Evolutionary conservation across 2,329 filamentous ascomycete species (phyloP).

Genomic region (Pezicula neosporulosa): DNA sequence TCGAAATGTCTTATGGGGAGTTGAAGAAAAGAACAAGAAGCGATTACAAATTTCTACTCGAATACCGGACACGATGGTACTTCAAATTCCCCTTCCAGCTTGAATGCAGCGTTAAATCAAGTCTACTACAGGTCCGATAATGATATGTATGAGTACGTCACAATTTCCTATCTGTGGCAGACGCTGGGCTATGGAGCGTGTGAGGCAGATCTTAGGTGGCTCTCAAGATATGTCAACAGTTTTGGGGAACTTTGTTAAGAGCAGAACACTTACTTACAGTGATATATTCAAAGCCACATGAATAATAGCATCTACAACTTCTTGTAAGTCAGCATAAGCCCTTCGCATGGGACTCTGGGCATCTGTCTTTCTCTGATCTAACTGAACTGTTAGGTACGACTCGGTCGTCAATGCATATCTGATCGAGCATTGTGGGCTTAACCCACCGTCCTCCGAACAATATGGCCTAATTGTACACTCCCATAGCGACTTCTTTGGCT

Average conservation of each 20-base stretch:
- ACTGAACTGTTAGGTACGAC: constrained; percentile 60
- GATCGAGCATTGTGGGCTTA: constrained; percentile 70
- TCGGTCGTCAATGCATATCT: constrained; percentile 88
- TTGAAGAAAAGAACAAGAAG: constrained; percentile 61
- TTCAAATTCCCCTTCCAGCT: constrained; percentile 10
- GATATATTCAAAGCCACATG: constrained; percentile 58
- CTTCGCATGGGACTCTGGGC: neutral
- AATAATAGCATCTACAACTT: constrained; percentile 89
- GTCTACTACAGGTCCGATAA: constrained; percentile 69
- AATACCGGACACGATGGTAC: constrained; percentile 85
- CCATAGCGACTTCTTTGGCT: constrained; percentile 80
- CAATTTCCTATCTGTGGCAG: too few species aligned
- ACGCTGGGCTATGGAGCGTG: too few species aligned
- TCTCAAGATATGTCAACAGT: too few species aligned
- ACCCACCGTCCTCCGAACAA: constrained; percentile 66
- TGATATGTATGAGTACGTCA: constrained; percentile 67
- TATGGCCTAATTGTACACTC: constrained; percentile 84
- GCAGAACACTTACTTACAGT: too few species aligned
- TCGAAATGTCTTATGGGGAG: constrained; percentile 26
- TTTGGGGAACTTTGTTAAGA: too few species aligned
- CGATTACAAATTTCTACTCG: constrained; percentile 76
- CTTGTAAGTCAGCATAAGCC: constrained; percentile 45
- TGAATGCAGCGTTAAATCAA: constrained; percentile 7
- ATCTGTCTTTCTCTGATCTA: neutral
- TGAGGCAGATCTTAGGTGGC: too few species aligned